Evolutionary conservation across 208 protist species (phyloP).

Genomic region (Trichomonas vaginalis): DNA sequence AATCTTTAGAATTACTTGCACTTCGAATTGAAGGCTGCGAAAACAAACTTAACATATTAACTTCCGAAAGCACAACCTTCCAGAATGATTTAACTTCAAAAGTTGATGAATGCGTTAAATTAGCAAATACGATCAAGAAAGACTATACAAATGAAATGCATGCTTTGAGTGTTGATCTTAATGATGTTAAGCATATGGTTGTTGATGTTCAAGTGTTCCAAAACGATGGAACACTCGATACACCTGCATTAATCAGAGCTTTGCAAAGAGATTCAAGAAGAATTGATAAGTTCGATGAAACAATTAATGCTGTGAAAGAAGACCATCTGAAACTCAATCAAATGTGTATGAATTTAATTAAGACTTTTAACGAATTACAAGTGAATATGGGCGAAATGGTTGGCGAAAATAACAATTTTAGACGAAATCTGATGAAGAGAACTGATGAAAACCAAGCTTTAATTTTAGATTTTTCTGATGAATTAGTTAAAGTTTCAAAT

Average conservation of each 20-base stretch:
- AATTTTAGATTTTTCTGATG: not conserved
- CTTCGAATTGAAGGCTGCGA: not conserved
- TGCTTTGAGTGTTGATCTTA: not conserved
- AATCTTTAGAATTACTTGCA: not conserved
- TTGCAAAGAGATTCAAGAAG: not conserved
- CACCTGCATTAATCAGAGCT: not conserved
- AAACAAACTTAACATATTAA: not conserved
- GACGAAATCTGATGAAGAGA: not conserved
- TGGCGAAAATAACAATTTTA: not conserved
- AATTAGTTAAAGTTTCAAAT: not conserved
- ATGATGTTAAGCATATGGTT: not conserved
- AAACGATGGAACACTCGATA: not conserved
- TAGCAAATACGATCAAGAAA: not conserved
- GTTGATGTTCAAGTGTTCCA: not conserved
- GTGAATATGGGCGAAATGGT: not conserved
- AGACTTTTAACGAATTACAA: not conserved
- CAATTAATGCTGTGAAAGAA: not conserved
- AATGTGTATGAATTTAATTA: not conserved
- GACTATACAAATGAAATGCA: not conserved
- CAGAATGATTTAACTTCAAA: not conserved
- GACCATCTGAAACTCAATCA: not conserved
- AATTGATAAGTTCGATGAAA: slow-evolving; percentile 3
- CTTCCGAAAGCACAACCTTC: not conserved
- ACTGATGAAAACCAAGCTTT: not conserved
- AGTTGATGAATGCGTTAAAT: not conserved